These are phyloP conservation scores for Aspergillus felis DNA, from an alignment of 2,329 filamentous ascomycete genomes.

Conservation along the genomic window DNA sequence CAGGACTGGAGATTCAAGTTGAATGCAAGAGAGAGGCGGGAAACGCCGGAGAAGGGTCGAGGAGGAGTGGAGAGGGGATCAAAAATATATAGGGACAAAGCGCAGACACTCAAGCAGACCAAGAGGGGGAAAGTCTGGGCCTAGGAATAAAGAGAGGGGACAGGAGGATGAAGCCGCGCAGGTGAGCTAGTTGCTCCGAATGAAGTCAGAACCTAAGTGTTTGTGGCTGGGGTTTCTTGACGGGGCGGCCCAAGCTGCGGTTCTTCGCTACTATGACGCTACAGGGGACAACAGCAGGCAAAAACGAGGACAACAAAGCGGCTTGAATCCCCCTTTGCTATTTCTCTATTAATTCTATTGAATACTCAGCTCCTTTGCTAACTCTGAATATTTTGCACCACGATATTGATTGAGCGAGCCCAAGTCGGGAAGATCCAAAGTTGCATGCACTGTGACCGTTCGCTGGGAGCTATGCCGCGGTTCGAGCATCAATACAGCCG, in stretches of 20 bases:
- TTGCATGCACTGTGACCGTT: background rate
- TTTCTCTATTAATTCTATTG: background rate
- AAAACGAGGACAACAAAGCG: background rate
- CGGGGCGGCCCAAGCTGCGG: slow-evolving; percentile 3
- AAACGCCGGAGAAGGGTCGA: background rate
- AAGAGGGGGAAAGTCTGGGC: slow-evolving; percentile 3
- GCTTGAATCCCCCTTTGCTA: background rate
- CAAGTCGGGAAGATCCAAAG: background rate
- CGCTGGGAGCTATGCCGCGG: background rate
- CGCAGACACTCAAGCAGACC: slow-evolving; percentile 5
- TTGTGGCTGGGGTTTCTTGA: slow-evolving; percentile 1
- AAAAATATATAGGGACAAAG: slow-evolving; percentile 4
- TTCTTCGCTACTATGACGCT: background rate
- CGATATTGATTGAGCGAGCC: background rate
- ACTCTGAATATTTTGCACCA: background rate
- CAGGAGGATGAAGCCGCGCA: slow-evolving; percentile 4
- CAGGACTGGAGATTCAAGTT: slow-evolving; percentile 1
- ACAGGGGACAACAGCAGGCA: background rate
- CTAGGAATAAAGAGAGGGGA: background rate
- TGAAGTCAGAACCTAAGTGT: slow-evolving; percentile 9
- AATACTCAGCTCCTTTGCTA: background rate
- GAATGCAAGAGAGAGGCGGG: background rate
- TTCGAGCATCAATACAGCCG: background rate
- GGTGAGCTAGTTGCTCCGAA: background rate
- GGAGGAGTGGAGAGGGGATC: slow-evolving; percentile 4